Percentiles rank a stretch among this genome's conserved stretches.
phyloP scores from a whole-genome alignment of 2,329 filamentous ascomycete genomes.

The Arthroderma sp. region DNA sequence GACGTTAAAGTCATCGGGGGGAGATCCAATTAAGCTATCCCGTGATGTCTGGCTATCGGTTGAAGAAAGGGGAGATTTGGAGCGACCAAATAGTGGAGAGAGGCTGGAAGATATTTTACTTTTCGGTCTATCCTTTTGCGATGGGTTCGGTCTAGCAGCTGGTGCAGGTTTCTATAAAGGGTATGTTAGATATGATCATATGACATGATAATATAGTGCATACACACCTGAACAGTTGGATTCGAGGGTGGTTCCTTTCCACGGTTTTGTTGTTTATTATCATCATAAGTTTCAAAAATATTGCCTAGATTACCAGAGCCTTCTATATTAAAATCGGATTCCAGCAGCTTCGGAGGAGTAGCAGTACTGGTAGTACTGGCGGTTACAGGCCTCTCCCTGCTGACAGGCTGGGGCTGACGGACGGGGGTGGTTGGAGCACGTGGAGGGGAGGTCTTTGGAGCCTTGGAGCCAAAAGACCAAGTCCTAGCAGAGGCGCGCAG shows the following conservation, averaged over 20 bases:
- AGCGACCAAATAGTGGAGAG: slow-evolving; percentile 32
- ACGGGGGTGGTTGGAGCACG: slow-evolving; percentile 5
- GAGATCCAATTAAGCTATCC: slow-evolving; percentile 35
- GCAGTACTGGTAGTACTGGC: slow-evolving; percentile 39
- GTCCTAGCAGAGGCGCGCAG: slow-evolving; percentile 37
- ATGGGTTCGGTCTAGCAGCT: slow-evolving; percentile 3
- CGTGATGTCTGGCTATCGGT: slow-evolving; percentile 40
- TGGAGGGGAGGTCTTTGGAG: slow-evolving; percentile 20
- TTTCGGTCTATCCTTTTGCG: slow-evolving; percentile 9
- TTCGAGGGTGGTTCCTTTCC: not conserved
- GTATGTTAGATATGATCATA: not conserved
- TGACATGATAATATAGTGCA: not conserved
- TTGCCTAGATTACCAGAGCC: slow-evolving; percentile 35
- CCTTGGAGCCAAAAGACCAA: slow-evolving; percentile 40
- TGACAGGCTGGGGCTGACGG: slow-evolving; percentile 11
- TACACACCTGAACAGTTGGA: slow-evolving; percentile 6
- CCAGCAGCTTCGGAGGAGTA: slow-evolving; percentile 38
- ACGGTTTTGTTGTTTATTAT: slow-evolving; percentile 16
- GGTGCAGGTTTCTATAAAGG: not conserved
- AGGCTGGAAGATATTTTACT: slow-evolving; percentile 17
- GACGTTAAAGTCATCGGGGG: not conserved
- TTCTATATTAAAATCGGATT: slow-evolving; percentile 30
- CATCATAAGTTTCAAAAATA: slow-evolving; percentile 38
- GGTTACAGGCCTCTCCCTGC: slow-evolving; percentile 37
- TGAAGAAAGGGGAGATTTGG: slow-evolving; percentile 35